Evolutionary conservation across 495 filamentous ascomycete species (phyloP).

Genomic region (Penicillium waksmanii): DNA sequence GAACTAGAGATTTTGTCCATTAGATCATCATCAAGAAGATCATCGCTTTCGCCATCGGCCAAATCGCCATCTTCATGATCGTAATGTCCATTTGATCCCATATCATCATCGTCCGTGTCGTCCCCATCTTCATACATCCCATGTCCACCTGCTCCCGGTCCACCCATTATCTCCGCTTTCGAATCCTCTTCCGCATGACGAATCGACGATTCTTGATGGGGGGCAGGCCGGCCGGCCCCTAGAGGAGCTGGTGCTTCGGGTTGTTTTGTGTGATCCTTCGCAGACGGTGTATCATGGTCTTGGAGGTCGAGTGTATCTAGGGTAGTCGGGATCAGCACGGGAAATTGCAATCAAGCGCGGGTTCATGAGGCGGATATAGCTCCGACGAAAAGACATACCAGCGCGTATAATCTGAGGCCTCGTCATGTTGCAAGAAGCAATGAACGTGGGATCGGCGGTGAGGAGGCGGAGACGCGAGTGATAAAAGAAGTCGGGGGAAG

Average conservation of each 20-base stretch:
- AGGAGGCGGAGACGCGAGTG: constrained; percentile 7
- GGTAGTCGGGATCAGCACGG: constrained; percentile 22
- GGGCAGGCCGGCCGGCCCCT: constrained; percentile 64
- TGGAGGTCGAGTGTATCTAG: constrained; percentile 96
- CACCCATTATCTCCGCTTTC: constrained; percentile 63
- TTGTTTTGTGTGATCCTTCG: constrained; percentile 73
- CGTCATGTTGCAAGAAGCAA: constrained; percentile 56
- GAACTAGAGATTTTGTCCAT: constrained; percentile 98
- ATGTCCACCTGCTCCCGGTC: constrained; percentile 51
- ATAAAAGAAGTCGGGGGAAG: constrained; percentile 21
- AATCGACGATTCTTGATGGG: constrained; percentile 83
- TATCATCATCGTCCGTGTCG: constrained; percentile 33
- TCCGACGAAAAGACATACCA: constrained; percentile 55
- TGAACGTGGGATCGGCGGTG: constrained; percentile 24
- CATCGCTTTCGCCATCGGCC: constrained; percentile 74
- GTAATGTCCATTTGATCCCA: constrained; percentile 52
- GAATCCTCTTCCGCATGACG: constrained; percentile 77
- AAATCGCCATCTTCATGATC: constrained; percentile 65
- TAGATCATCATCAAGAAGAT: constrained; percentile 82
- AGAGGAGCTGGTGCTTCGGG: constrained; percentile 51
- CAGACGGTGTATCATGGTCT: constrained; percentile 76
- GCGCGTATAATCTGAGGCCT: constrained; percentile 79
- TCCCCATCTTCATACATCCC: constrained; percentile 48
- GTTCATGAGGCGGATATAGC: constrained; percentile 5
- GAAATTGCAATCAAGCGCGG: neutral